A percentile compares a stretch with the other conserved stretches of the same genome.
Evolutionary conservation across 1,139 yeast genomes (phyloP).

Genomic region (Wickerhamomyces sp.): DNA sequence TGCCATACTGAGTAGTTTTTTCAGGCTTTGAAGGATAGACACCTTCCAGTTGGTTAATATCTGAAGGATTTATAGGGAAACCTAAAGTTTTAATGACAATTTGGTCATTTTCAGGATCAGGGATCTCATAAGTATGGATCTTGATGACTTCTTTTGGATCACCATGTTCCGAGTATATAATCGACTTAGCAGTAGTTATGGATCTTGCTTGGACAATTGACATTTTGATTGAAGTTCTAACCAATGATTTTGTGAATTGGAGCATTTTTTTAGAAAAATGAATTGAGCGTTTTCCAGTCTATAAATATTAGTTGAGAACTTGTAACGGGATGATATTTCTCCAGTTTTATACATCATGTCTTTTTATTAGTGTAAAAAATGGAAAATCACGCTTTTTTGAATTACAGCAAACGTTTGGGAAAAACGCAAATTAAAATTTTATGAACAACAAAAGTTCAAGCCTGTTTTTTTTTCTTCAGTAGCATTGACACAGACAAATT

Average conservation of each 20-base stretch:
- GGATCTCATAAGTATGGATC: conserved; percentile 48
- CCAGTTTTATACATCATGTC: not conserved
- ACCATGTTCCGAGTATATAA: conserved; percentile 54
- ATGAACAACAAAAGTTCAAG: too few species aligned
- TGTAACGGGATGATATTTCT: not conserved
- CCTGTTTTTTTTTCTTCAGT: too few species aligned
- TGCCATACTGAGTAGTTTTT: conserved; percentile 49
- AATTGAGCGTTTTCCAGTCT: too few species aligned
- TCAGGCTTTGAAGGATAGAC: conserved; percentile 84
- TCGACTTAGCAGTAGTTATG: conserved; percentile 47
- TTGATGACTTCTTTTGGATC: conserved; percentile 54
- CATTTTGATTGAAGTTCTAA: not conserved
- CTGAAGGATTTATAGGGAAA: conserved; percentile 91
- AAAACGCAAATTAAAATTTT: not conserved
- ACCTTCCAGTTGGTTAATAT: conserved; percentile 87
- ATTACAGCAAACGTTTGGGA: too few species aligned
- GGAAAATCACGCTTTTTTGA: conserved; percentile 1
- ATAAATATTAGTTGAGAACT: too few species aligned
- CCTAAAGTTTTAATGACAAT: conserved; percentile 49
- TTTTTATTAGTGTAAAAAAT: too few species aligned
- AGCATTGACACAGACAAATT: too few species aligned
- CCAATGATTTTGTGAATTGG: not conserved
- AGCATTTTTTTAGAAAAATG: not conserved
- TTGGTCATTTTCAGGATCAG: conserved; percentile 38
- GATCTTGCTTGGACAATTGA: conserved; percentile 4